phyloP scores from a whole-genome alignment of 192 early-diverging fungal species.

The Backusella tuberculispora region DNA sequence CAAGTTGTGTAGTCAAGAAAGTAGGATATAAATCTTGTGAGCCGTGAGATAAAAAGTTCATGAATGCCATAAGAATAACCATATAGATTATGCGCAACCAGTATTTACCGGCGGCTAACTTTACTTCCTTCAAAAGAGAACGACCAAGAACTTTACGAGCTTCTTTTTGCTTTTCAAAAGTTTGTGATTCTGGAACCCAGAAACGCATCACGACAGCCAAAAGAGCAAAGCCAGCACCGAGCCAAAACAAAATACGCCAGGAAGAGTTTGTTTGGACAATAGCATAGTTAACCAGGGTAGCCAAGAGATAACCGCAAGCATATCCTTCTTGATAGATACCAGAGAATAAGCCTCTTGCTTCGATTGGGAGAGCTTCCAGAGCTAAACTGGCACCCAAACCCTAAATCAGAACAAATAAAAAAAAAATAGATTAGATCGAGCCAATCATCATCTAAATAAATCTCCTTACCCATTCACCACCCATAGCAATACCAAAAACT shows the following conservation, averaged over 20 bases:
- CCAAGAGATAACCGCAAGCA: constrained; percentile 68
- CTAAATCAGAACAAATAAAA: constrained; percentile 58
- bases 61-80: constrained; percentile 62
- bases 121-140: constrained; percentile 27
- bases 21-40: constrained; percentile 75
- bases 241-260: constrained; percentile 77
- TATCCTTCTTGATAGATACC: constrained; percentile 75
- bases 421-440: constrained; percentile 3
- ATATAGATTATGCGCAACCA: constrained; percentile 59
- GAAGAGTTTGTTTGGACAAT: constrained; percentile 50
- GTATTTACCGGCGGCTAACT: constrained; percentile 44
- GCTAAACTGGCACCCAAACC: constrained; percentile 74
- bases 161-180: constrained; percentile 48
- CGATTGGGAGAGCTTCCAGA: constrained; percentile 69
- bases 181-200: constrained; percentile 66
- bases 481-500: constrained; percentile 73
- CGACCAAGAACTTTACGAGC: constrained; percentile 32
- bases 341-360: constrained; percentile 72
- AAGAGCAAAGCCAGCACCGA: constrained; percentile 60
- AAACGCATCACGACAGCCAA: constrained; percentile 62
- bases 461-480: constrained; percentile 39
- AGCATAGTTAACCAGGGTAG: constrained; percentile 61
- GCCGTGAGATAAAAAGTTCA: constrained; percentile 76
- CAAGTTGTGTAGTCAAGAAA: constrained; percentile 62
- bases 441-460: background rate